Evolutionary conservation across 495 filamentous ascomycete genomes (phyloP).

Genomic region (Aspergillus wentii): DNA sequence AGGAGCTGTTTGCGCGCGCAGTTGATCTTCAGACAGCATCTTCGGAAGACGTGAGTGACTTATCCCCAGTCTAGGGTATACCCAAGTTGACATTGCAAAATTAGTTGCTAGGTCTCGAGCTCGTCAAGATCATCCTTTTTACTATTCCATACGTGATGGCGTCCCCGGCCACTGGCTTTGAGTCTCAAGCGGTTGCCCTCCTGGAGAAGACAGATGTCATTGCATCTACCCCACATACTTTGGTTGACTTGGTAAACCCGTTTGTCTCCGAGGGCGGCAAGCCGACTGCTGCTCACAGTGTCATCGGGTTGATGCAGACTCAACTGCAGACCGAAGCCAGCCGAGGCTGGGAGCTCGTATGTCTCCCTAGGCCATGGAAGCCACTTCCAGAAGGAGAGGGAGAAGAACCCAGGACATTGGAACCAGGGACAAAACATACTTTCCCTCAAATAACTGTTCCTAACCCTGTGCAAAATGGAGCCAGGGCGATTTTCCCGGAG

Average conservation of each 20-base stretch:
- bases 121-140: constrained; percentile 92
- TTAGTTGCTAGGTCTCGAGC: constrained; percentile 66
- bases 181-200: constrained; percentile 66
- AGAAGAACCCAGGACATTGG: constrained; percentile 40
- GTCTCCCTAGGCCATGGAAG: constrained; percentile 81
- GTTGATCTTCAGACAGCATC: constrained; percentile 87
- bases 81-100: constrained; percentile 7
- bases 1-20: constrained; percentile 78
- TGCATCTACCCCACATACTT: constrained; percentile 72
- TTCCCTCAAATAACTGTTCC: constrained; percentile 75
- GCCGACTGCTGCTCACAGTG: constrained; percentile 53
- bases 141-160: constrained; percentile 89
- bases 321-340: constrained; percentile 71
- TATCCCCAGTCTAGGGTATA: neutral
- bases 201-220: constrained; percentile 92
- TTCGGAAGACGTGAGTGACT: constrained; percentile 72
- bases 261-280: constrained; percentile 59
- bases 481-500: constrained; percentile 79
- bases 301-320: constrained; percentile 79
- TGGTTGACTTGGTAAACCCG: constrained; percentile 80
- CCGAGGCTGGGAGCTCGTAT: constrained; percentile 68
- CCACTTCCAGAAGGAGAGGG: constrained; percentile 40
- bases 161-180: constrained; percentile 58
- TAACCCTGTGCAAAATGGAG: constrained; percentile 65
- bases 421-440: constrained; percentile 59